Base-by-base conservation (phyloP, 2,329 filamentous ascomycete genomes). In the Pseudophaeomoniella oleicola region DNA sequence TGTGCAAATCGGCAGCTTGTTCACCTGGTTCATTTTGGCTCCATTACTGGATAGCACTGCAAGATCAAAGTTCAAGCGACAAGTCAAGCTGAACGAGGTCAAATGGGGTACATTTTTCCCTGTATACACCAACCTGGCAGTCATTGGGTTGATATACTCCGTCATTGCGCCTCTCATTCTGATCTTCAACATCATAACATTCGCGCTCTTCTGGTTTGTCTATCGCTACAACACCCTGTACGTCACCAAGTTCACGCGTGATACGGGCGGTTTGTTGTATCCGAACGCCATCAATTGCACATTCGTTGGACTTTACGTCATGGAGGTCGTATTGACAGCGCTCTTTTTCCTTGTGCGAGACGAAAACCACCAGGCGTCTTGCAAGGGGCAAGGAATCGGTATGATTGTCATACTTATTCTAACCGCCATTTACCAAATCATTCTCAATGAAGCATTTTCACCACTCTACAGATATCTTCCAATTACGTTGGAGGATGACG, bases 201-300 rank as follows among this genome's bases (percentile, higher is more conserved):
- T 96, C 55, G 71, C 73, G 33, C 66, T 98, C 0, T 78, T 96
- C 44, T 98, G 87, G 87, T 68, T 94, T 32, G 88, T 90, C 1
- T 86, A 96, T 55, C 76, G 88, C n/a, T 96, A 96, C 59, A 88
- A 88, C 46, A 92, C 93, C 63, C 71, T 98, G 14, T 98, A 94
- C 50, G 87, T 98, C 41, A 92, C 78, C 16, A 81, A 86, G 36
- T 92, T 93, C 56, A 75, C 78, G 45, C 76, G 81, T 41, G 90
- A 98, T 57, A 98, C 88, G 0, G 90, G 90, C 30, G 90, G 90
- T 31, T 70, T 96, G 1, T 64, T 96, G 36, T 98, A 94, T 50
- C 90, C 90, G 0, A 74, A 79, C 22, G 90, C 90, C 1, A 82
- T 96, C 59, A 94, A 94, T 52, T 88, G 94, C 53, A 81, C 90